Conservation (phyloP, 1,284 basidiomycete species). For the Sporisorium exsertum region DNA sequence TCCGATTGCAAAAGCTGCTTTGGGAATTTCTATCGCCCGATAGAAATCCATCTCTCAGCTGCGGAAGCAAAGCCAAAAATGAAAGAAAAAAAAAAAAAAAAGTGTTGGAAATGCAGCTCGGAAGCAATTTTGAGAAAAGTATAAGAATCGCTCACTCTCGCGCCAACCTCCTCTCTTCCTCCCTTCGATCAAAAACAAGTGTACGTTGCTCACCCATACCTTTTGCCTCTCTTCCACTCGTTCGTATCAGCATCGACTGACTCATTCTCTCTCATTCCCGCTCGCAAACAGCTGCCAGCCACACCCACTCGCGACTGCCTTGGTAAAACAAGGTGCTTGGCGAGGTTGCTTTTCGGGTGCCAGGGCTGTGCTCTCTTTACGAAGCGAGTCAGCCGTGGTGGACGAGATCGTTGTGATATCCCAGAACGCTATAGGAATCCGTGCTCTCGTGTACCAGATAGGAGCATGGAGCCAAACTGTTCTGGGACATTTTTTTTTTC, state of each 20-base stretch:
- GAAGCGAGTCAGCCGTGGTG: constrained; percentile 35
- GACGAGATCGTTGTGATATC: constrained; percentile 60
- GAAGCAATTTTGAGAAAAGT: not conserved
- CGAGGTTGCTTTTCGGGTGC: constrained; percentile 52
- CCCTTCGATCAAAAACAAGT: constrained; percentile 65
- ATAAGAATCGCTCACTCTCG: constrained; percentile 15
- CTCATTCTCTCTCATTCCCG: not conserved
- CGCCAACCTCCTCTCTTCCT: constrained; percentile 11
- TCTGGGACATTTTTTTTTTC: constrained; percentile 49
- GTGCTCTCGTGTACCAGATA: constrained; percentile 32
- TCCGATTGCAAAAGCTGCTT: not conserved
- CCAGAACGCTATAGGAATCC: constrained; percentile 59
- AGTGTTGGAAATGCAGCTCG: not conserved
- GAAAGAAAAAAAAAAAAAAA: not conserved
- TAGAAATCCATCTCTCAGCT: constrained; percentile 1
- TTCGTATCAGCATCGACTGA: constrained; percentile 2
- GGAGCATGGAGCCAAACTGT: constrained; percentile 50
- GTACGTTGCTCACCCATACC: constrained; percentile 45
- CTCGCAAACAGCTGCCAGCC: constrained; percentile 57
- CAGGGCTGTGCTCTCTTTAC: constrained; percentile 29
- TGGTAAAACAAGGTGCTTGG: constrained; percentile 35
- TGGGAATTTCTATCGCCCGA: constrained; percentile 27
- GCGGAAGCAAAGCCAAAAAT: constrained; percentile 7
- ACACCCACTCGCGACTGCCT: constrained; percentile 62
- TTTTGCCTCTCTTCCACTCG: not conserved